A percentile compares a stretch with the other conserved stretches of the same genome.
Evolutionary conservation across 164 flowering plant genomes (phyloP).

Genomic region (Kalanchoe fedtschenkoi): DNA sequence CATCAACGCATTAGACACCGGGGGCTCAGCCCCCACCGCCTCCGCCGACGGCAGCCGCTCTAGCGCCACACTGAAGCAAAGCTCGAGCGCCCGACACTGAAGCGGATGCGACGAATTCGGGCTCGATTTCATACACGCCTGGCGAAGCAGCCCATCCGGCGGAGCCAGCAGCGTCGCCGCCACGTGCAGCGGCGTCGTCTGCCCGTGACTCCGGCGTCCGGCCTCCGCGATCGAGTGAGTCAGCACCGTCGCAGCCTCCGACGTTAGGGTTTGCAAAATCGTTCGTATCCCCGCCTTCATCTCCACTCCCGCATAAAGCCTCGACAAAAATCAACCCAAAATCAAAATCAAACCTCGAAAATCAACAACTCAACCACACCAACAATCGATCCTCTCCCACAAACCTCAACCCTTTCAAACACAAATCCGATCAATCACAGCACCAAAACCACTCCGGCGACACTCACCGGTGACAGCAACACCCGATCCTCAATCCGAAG

Average conservation of each 20-base stretch:
- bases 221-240: conserved; percentile 85
- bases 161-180: conserved; percentile 78
- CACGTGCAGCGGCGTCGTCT: conserved; percentile 94
- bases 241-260: conserved; percentile 76
- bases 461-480: too few relatives aligned
- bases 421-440: too few relatives aligned
- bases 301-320: neutral
- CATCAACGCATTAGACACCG: conserved; percentile 89
- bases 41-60: conserved; percentile 72
- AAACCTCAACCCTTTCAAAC: too few relatives aligned
- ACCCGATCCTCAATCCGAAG: too few relatives aligned
- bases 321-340: too few relatives aligned
- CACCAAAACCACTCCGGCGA: too few relatives aligned
- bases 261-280: conserved; percentile 79
- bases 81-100: conserved; percentile 96
- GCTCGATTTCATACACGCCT: conserved; percentile 89
- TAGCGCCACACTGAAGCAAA: conserved; percentile 95
- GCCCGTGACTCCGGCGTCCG: conserved; percentile 71
- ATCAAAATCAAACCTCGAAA: too few relatives aligned
- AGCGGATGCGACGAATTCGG: conserved; percentile 93
- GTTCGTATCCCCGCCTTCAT: conserved; percentile 85
- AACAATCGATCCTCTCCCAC: too few relatives aligned
- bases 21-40: conserved; percentile 50
- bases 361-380: too few relatives aligned
- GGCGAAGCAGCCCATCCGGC: conserved; percentile 68